phyloP scores from a whole-genome alignment of 306 rosid genomes.

The Fagus sylvatica region DNA sequence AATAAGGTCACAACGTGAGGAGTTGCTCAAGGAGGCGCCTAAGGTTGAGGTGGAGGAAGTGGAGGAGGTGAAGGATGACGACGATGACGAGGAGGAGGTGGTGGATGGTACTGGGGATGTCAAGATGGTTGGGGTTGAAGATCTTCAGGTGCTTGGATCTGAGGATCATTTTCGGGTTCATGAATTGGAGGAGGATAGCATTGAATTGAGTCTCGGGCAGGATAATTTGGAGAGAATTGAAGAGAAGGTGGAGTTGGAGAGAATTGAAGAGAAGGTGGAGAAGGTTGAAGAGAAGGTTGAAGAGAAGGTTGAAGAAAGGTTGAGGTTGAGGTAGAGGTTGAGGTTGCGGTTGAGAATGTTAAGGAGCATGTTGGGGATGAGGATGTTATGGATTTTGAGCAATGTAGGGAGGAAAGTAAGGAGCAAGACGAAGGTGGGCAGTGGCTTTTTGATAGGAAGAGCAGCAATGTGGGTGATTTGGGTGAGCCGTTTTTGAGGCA shows the following conservation, averaged over 20 bases:
- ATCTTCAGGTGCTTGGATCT: background rate
- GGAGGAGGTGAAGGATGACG: conserved; percentile 28
- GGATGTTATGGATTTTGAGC: conserved; percentile 58
- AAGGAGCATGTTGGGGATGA: conserved; percentile 40
- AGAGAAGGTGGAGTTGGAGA: background rate
- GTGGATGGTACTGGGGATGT: conserved; percentile 39
- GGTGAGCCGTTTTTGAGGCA: conserved; percentile 51
- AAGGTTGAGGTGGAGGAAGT: conserved; percentile 29
- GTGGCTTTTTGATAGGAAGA: conserved; percentile 59
- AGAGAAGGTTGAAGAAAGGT: conserved; percentile 15
- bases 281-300: background rate
- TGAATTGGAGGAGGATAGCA: conserved; percentile 54
- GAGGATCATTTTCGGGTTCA: conserved; percentile 3
- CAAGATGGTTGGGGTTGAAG: conserved; percentile 43
- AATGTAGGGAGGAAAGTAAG: conserved; percentile 28
- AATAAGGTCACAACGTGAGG: conserved; percentile 58
- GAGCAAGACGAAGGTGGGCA: conserved; percentile 41
- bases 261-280: background rate
- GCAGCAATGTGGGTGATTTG: conserved; percentile 21
- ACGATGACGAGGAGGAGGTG: conserved; percentile 44
- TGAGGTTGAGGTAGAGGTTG: background rate
- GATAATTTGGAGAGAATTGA: conserved; percentile 45
- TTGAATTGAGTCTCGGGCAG: conserved; percentile 60
- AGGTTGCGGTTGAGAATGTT: conserved; percentile 3
- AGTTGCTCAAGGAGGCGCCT: conserved; percentile 42